These are phyloP conservation scores for Rugiboletus extremiorientalis DNA, from an alignment of 1,284 basidiomycete species.

Conservation along the genomic window DNA sequence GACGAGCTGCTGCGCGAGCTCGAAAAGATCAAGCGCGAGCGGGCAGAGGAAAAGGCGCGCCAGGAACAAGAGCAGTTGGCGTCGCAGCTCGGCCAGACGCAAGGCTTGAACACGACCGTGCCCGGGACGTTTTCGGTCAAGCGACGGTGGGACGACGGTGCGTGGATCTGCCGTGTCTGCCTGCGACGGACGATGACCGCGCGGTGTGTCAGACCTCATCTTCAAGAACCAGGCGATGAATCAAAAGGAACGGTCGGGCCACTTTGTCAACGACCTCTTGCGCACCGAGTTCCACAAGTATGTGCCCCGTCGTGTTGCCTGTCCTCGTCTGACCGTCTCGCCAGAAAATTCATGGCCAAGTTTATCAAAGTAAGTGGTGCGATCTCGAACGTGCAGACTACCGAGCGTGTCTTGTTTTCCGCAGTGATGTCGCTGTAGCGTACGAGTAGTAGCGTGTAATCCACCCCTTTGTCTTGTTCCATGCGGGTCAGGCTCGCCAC, in stretches of 20 bases:
- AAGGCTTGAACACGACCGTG: constrained; percentile 69
- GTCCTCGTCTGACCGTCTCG: constrained; percentile 3
- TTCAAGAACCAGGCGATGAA: constrained; percentile 95
- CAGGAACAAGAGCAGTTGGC: constrained; percentile 76
- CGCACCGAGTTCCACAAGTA: constrained; percentile 91
- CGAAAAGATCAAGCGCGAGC: constrained; percentile 93
- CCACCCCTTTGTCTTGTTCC: too few relatives aligned
- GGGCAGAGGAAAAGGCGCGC: constrained; percentile 88
- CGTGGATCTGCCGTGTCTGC: too few relatives aligned
- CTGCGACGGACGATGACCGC: too few relatives aligned
- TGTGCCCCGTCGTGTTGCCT: constrained; percentile 28
- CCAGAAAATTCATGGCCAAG: constrained; percentile 32
- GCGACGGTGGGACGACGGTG: constrained; percentile 92
- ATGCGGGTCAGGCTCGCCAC: constrained; percentile 46
- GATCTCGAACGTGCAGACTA: not conserved
- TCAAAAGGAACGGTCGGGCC: constrained; percentile 62
- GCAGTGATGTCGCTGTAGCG: constrained; percentile 15
- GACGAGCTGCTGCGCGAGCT: constrained; percentile 90
- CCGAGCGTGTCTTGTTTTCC: not conserved
- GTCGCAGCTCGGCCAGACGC: constrained; percentile 70
- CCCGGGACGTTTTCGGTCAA: constrained; percentile 89
- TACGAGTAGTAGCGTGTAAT: too few relatives aligned
- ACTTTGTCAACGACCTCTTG: constrained; percentile 92
- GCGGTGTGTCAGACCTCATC: constrained; percentile 87
- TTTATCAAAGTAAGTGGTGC: constrained; percentile 25